A percentile compares a stretch with the other conserved stretches of the same genome.
Evolutionary conservation across 1,139 yeast genomes (phyloP).

Genomic region (Zhuliangozyma blackwelliae): DNA sequence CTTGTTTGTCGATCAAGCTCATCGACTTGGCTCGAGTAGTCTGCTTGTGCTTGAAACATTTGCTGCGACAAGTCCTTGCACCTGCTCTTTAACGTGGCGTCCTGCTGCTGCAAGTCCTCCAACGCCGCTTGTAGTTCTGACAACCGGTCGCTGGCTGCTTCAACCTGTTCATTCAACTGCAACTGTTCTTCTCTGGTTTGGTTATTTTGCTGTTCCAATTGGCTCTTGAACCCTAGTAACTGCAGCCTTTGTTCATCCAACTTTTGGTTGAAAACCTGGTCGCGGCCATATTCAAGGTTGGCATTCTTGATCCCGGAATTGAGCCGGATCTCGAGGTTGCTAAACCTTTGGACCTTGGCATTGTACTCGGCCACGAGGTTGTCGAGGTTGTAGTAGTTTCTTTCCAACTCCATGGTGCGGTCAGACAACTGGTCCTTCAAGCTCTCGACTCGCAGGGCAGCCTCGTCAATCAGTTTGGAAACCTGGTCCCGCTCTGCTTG

Average conservation of each 20-base stretch:
- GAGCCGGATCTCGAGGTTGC: constrained; percentile 26
- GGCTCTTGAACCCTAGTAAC: constrained; percentile 45
- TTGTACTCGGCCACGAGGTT: constrained; percentile 54
- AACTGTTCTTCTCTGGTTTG: constrained; percentile 56
- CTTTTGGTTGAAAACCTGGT: constrained; percentile 28
- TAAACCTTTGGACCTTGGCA: constrained; percentile 45
- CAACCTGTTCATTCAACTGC: constrained; percentile 57
- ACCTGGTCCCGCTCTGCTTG: constrained; percentile 58
- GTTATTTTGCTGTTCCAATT: constrained; percentile 46
- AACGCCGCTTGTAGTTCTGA: constrained; percentile 53
- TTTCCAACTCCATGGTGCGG: constrained; percentile 46
- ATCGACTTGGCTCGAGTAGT: constrained; percentile 63
- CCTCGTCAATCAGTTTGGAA: constrained; percentile 50
- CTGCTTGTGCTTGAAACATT: constrained; percentile 50
- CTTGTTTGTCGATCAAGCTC: constrained; percentile 60
- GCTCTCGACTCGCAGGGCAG: constrained; percentile 39
- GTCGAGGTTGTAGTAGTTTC: constrained; percentile 48
- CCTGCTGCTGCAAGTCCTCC: constrained; percentile 26
- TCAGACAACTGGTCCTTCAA: constrained; percentile 34
- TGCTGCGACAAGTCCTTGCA: constrained; percentile 58
- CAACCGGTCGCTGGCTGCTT: constrained; percentile 50
- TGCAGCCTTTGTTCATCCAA: constrained; percentile 36
- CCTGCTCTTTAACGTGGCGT: constrained; percentile 49
- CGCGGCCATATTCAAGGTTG: constrained; percentile 22
- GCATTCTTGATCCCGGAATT: constrained; percentile 23